Conservation (phyloP, 192 early-diverging fungal genomes). For the Entomortierella chlamydospora region DNA sequence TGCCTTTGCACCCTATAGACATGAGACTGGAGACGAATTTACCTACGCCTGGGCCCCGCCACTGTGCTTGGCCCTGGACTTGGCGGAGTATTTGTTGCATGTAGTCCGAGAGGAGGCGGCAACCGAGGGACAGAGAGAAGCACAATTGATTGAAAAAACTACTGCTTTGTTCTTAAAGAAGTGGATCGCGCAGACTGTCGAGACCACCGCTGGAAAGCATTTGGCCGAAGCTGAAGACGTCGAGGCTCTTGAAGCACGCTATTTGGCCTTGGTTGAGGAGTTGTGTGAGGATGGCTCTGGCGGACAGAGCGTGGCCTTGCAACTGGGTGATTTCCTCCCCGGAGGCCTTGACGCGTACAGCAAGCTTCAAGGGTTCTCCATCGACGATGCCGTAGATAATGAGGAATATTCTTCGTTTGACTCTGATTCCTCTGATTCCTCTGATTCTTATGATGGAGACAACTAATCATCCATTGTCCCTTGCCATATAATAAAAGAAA, state of each 20-base stretch:
- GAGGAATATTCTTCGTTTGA: slow-evolving; percentile 2
- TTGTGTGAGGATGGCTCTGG: slow-evolving; percentile 44
- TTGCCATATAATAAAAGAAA: no score
- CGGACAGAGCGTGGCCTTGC: slow-evolving; percentile 38
- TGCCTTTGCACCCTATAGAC: slow-evolving; percentile 15
- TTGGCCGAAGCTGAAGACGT: slow-evolving; percentile 29
- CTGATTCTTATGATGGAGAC: no score
- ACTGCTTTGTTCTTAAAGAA: slow-evolving; percentile 20
- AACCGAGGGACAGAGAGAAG: slow-evolving; percentile 36
- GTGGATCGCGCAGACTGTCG: slow-evolving; percentile 4
- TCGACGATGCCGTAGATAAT: slow-evolving; percentile 1
- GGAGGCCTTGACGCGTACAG: slow-evolving; percentile 16
- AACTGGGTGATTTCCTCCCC: slow-evolving; percentile 37
- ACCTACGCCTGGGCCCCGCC: slow-evolving; percentile 33
- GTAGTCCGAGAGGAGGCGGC: slow-evolving; percentile 38
- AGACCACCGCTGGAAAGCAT: slow-evolving; percentile 6
- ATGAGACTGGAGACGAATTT: neutral
- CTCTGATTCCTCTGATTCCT: no score
- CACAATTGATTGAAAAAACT: slow-evolving; percentile 36
- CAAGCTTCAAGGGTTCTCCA: neutral
- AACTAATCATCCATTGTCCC: no score
- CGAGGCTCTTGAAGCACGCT: slow-evolving; percentile 8
- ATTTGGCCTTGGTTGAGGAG: slow-evolving; percentile 22
- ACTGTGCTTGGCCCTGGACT: slow-evolving; percentile 26
- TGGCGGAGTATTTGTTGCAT: slow-evolving; percentile 41